Evolutionary conservation across 1,284 basidiomycete genomes (phyloP), one percentile per base, ranked within the genome.

Genomic region (Boletellus deceptivus): DNA sequence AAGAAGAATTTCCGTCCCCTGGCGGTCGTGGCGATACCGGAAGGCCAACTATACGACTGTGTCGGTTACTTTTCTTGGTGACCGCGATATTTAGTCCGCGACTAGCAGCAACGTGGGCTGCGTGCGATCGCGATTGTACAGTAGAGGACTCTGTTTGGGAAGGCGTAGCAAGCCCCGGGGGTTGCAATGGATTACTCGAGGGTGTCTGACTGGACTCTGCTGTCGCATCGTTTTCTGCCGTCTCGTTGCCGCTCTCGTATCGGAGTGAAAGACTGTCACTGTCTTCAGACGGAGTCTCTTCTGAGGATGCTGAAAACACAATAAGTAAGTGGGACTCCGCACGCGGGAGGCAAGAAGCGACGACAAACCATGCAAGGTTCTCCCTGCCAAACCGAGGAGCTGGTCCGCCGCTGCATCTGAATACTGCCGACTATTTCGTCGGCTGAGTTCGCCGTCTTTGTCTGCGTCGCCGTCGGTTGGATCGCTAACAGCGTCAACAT

Each of bases 401-500:
- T 84, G 74, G 69, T 91, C 89, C 42, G 89, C 86, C 50, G 87
- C 88, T 36, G 82, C 81, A 60, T 89, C 86, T 22, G 83, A 80
- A 67, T 91, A 91, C 55, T 85, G 87, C 58, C 77, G 80, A 63
- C 88, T 91, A 67, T 91, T 91, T 58, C 89, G 78, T 55, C 82
- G 78, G 59, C 74, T 72, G 22, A 73, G 59, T 24, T 78, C 75
- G 42, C 69, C 60, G 22, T 66, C 60, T 38, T 73, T 71, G 18
- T 64, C 65, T 51, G 58, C 53, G 31, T 72, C 74, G 16, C 55
- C 62, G 53, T 62, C 63, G 35, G 58, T 33, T 14, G 27, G 76
- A 17, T 73, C 76, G 56, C 77, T 34, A 22, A 22, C 77, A 22
- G 70, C 70, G 59, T 84, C 79, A 43, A 89, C 84, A 61, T 91